phyloP scores from a whole-genome alignment of 169 alveolate genomes.

The Theileria orientalis region DNA sequence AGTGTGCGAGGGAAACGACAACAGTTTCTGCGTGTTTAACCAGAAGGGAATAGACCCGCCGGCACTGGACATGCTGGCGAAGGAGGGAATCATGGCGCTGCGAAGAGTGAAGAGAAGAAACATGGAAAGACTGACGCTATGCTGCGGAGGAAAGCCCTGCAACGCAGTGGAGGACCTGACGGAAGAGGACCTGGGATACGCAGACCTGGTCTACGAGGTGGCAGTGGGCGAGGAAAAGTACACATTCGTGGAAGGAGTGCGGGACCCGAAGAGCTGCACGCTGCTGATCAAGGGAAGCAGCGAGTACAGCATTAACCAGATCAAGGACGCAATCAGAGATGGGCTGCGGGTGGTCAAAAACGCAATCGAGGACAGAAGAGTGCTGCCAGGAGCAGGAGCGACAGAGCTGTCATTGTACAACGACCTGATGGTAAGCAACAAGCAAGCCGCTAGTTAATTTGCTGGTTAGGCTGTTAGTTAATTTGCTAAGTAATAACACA shows the following conservation, averaged over 20 bases:
- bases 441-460: too few species aligned
- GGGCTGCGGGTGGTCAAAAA: slow-evolving; percentile 97
- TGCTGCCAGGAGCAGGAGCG: slow-evolving; percentile 99
- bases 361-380: slow-evolving; percentile 91
- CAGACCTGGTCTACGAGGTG: slow-evolving; percentile 93
- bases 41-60: slow-evolving; percentile 99
- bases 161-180: slow-evolving; percentile 95
- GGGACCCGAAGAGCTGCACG: slow-evolving; percentile 94
- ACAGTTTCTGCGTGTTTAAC: slow-evolving; percentile 92
- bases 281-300: slow-evolving; percentile 96
- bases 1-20: slow-evolving; percentile 73
- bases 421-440: slow-evolving; percentile 79
- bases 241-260: slow-evolving; percentile 97
- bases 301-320: slow-evolving; percentile 93
- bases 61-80: slow-evolving; percentile 96
- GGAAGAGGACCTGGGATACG: slow-evolving; percentile 95
- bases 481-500: too few species aligned
- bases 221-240: slow-evolving; percentile 96
- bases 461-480: too few species aligned
- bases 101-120: slow-evolving; percentile 97
- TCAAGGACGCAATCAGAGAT: slow-evolving; percentile 96
- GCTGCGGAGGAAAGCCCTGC: slow-evolving; percentile 98
- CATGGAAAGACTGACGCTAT: slow-evolving; percentile 95
- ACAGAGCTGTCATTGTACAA: slow-evolving; percentile 92
- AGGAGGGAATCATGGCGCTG: slow-evolving; percentile 95